Conservation (phyloP, 768 basidiomycete genomes). For the Leucocoprinus birnbaumii region DNA sequence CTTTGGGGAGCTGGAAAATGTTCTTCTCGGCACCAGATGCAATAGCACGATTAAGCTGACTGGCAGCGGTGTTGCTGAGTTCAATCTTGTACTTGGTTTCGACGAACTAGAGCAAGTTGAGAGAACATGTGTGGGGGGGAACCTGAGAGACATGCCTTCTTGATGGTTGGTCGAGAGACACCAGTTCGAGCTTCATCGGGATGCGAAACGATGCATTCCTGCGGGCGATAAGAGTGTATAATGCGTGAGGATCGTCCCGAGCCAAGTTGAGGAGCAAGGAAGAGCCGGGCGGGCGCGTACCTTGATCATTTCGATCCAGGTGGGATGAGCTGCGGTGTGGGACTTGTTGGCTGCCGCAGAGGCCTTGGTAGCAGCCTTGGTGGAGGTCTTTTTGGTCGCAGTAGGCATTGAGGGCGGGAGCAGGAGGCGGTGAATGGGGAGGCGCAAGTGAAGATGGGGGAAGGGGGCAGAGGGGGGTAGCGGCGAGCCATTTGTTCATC, state of each 20-base stretch:
- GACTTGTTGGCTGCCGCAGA: conserved; percentile 30
- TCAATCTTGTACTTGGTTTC: conserved; percentile 81
- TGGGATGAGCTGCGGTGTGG: conserved; percentile 49
- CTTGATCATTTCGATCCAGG: conserved; percentile 82
- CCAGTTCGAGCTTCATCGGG: conserved; percentile 70
- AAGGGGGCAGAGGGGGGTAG: conserved; percentile 16
- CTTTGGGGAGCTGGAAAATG: conserved; percentile 49
- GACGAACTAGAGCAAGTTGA: conserved; percentile 54
- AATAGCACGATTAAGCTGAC: conserved; percentile 83
- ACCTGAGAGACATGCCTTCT: conserved; percentile 50
- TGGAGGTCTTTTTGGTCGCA: conserved; percentile 33
- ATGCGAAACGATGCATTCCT: conserved; percentile 74
- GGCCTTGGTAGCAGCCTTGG: conserved; percentile 35
- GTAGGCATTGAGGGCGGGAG: conserved; percentile 20
- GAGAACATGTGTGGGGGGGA: conserved; percentile 11
- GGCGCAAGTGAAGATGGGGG: conserved; percentile 14
- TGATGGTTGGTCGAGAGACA: conserved; percentile 80
- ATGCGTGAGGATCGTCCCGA: conserved; percentile 25
- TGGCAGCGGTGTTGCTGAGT: conserved; percentile 67
- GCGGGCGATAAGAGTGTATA: conserved; percentile 23
- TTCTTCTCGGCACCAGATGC: conserved; percentile 46
- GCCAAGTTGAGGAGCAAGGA: conserved; percentile 7
- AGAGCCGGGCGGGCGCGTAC: conserved; percentile 31
- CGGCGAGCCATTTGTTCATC: conserved; percentile 21
- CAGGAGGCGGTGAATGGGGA: conserved; percentile 9